These are phyloP conservation scores for Candida sp. DNA, from an alignment of 1,139 yeast genomes.

Conservation along the genomic window DNA sequence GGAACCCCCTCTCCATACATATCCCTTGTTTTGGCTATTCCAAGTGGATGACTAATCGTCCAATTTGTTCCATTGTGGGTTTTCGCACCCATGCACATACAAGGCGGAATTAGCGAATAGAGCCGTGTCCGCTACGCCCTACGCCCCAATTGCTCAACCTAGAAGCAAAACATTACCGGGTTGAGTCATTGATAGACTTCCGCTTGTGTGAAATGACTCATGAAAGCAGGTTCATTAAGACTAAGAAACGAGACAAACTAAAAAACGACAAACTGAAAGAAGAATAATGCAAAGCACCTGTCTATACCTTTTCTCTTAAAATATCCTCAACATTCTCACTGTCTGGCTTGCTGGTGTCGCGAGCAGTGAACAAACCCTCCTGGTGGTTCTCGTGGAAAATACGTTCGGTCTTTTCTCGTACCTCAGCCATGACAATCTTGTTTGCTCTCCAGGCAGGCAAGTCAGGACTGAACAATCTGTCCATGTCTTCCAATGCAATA, in stretches of 20 bases:
- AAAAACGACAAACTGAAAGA: background rate
- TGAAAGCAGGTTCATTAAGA: background rate
- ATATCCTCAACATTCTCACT: slow-evolving; percentile 13
- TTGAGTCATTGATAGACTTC: background rate
- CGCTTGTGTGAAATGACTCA: background rate
- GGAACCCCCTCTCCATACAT: background rate
- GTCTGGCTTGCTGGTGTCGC: slow-evolving; percentile 10
- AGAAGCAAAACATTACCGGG: background rate
- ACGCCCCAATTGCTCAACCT: background rate
- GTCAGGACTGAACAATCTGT: slow-evolving; percentile 33
- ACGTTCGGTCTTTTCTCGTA: slow-evolving; percentile 22
- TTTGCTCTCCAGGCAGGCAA: slow-evolving; percentile 36
- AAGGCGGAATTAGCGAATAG: background rate
- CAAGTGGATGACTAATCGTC: background rate
- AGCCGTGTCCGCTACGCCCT: background rate
- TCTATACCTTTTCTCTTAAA: slow-evolving; percentile 4
- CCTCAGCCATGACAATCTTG: slow-evolving; percentile 23
- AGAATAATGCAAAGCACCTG: too few species aligned
- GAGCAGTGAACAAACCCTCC: slow-evolving; percentile 14
- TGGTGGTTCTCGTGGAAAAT: slow-evolving; percentile 17
- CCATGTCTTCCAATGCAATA: slow-evolving; percentile 50
- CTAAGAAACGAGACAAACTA: background rate
- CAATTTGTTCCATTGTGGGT: background rate
- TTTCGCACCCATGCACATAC: background rate
- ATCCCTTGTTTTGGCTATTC: background rate